These are phyloP conservation scores for Knufia fluminis DNA, from an alignment of 2,329 filamentous ascomycete species.

Conservation along the genomic window DNA sequence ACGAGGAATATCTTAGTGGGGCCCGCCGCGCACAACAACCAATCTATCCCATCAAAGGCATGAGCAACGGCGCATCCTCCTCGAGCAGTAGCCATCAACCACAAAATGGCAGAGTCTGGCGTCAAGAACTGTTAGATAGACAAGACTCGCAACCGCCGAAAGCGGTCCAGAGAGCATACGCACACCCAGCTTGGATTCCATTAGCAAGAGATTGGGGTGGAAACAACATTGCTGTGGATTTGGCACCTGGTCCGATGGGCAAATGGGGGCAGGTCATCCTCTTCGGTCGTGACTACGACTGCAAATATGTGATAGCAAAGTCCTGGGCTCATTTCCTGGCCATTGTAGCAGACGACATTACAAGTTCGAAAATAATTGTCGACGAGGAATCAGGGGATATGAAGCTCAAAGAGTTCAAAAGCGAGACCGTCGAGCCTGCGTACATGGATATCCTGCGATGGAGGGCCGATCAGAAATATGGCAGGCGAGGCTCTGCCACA, in stretches of 20 bases:
- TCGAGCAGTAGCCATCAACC: slow-evolving; percentile 48
- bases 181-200: slow-evolving; percentile 91
- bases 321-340: slow-evolving; percentile 87
- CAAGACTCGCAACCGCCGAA: slow-evolving; percentile 84
- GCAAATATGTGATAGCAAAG: slow-evolving; percentile 89
- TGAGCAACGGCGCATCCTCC: slow-evolving; percentile 60
- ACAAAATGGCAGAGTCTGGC: slow-evolving; percentile 49
- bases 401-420: slow-evolving; percentile 86
- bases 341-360: slow-evolving; percentile 78
- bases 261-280: slow-evolving; percentile 96
- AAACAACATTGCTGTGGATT: slow-evolving; percentile 89
- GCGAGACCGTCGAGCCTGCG: slow-evolving; percentile 75
- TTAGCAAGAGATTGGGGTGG: slow-evolving; percentile 96
- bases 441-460: slow-evolving; percentile 94
- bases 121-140: slow-evolving; percentile 70
- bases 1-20: slow-evolving; percentile 71
- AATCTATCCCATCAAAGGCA: slow-evolving; percentile 59
- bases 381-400: slow-evolving; percentile 88
- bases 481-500: slow-evolving; percentile 45
- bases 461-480: slow-evolving; percentile 92
- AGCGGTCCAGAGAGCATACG: slow-evolving; percentile 83
- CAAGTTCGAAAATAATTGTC: slow-evolving; percentile 80
- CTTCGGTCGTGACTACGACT: slow-evolving; percentile 95
- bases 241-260: slow-evolving; percentile 80
- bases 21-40: slow-evolving; percentile 48